phyloP scores from a whole-genome alignment of 75 land plant species.

The Chamaecyparis obtusa region DNA sequence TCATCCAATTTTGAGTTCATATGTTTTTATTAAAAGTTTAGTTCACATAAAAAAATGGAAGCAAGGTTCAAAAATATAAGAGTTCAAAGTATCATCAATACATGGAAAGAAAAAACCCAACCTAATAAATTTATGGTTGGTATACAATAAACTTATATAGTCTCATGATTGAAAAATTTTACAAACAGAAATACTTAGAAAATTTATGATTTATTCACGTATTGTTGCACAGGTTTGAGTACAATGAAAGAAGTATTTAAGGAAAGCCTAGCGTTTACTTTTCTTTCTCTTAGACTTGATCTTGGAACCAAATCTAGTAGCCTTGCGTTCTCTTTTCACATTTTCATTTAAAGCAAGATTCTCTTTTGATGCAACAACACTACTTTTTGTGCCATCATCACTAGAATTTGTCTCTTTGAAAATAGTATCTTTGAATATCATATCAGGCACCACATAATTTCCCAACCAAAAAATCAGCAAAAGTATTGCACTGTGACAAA shows the following conservation, averaged over 20 bases:
- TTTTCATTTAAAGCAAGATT: neutral
- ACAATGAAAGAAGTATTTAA: neutral
- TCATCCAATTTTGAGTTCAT: too few relatives aligned
- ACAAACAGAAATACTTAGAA: too few relatives aligned
- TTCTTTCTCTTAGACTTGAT: neutral
- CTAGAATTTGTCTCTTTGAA: neutral
- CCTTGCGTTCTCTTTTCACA: neutral
- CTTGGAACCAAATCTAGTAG: neutral
- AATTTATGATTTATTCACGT: neutral
- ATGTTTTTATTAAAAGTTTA: too few relatives aligned
- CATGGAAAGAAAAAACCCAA: too few relatives aligned
- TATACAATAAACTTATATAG: too few relatives aligned
- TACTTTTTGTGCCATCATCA: neutral
- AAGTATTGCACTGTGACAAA: neutral
- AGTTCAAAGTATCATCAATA: too few relatives aligned
- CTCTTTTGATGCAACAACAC: neutral
- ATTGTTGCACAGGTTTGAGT: too few relatives aligned
- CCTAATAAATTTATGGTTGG: too few relatives aligned
- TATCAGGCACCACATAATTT: constrained; percentile 1
- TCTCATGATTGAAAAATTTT: too few relatives aligned
- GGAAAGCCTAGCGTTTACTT: neutral
- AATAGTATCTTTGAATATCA: neutral
- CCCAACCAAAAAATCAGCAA: neutral
- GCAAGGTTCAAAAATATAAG: too few relatives aligned
- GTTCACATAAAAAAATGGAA: too few relatives aligned